Evolutionary conservation across 2,329 filamentous ascomycete genomes (phyloP).

Genomic region (Fusarium sp.): DNA sequence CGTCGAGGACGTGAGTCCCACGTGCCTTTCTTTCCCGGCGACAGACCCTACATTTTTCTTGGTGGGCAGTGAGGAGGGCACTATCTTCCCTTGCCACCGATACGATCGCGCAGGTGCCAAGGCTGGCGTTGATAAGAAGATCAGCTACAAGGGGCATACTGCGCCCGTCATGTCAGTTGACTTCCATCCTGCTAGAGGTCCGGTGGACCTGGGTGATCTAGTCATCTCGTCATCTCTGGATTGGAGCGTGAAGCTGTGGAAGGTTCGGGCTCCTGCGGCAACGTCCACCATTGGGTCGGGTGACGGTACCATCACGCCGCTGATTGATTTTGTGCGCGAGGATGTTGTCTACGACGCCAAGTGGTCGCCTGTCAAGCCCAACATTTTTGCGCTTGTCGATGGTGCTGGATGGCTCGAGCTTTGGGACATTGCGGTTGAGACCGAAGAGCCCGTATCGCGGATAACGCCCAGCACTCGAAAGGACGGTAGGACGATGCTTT

Average conservation of each 20-base stretch:
- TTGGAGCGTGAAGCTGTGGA: slow-evolving; percentile 98
- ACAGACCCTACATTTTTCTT: slow-evolving; percentile 98
- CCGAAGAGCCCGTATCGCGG: slow-evolving; percentile 90
- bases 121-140: slow-evolving; percentile 90
- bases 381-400: slow-evolving; percentile 95
- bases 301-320: slow-evolving; percentile 75
- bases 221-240: slow-evolving; percentile 94
- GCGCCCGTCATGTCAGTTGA: slow-evolving; percentile 96
- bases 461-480: slow-evolving; percentile 80
- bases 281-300: slow-evolving; percentile 72
- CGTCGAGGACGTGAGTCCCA: slow-evolving; percentile 95
- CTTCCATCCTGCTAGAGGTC: slow-evolving; percentile 93
- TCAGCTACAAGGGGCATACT: slow-evolving; percentile 91
- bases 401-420: slow-evolving; percentile 93
- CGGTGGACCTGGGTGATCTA: slow-evolving; percentile 93
- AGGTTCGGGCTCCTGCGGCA: slow-evolving; percentile 85
- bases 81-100: slow-evolving; percentile 95
- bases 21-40: slow-evolving; percentile 93
- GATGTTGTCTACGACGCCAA: slow-evolving; percentile 97
- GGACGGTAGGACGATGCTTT: slow-evolving; percentile 78
- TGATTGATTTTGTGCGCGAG: slow-evolving; percentile 93
- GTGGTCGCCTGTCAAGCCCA: slow-evolving; percentile 95
- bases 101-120: slow-evolving; percentile 98
- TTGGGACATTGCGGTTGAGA: slow-evolving; percentile 94
- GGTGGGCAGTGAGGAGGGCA: slow-evolving; percentile 95